A percentile compares a stretch with the other conserved stretches of the same genome.
Evolutionary conservation across 176 grass and related monocot genomes (phyloP).

Genomic region (Rhipidocladum racemiflorum): DNA sequence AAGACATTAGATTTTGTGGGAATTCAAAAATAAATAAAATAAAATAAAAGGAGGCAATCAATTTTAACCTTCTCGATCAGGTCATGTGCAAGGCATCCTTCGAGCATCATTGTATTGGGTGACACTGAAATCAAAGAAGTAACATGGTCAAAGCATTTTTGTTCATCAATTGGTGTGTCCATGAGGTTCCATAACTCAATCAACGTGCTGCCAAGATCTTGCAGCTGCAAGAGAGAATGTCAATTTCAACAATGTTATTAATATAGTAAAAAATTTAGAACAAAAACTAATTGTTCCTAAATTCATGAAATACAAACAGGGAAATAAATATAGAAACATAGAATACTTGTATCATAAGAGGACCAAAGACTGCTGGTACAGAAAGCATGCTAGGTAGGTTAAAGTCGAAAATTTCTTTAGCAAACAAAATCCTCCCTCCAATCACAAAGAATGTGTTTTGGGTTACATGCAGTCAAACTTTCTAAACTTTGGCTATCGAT

Average conservation of each 20-base stretch:
- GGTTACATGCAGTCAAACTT: too few species aligned
- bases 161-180: slow-evolving; percentile 64
- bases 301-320: neutral
- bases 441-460: too few species aligned
- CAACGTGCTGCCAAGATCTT: slow-evolving; percentile 71
- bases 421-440: neutral
- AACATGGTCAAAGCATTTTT: slow-evolving; percentile 62
- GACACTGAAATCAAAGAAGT: slow-evolving; percentile 72
- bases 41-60: neutral
- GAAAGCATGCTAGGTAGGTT: neutral
- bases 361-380: neutral
- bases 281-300: neutral
- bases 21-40: neutral
- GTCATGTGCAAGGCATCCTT: slow-evolving; percentile 64
- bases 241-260: neutral
- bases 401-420: neutral
- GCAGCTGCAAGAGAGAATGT: slow-evolving; percentile 53
- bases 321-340: neutral
- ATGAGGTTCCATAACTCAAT: slow-evolving; percentile 90
- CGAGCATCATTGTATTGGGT: slow-evolving; percentile 35
- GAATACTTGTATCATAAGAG: neutral
- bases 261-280: neutral
- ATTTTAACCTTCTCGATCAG: slow-evolving; percentile 68
- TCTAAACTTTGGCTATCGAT: too few species aligned
- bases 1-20: slow-evolving; percentile 21